Percentiles rank a stretch among this genome's conserved stretches.
Evolutionary conservation across 2,329 filamentous ascomycete species (phyloP).

Genomic region (Phaeosphaeria sp.): DNA sequence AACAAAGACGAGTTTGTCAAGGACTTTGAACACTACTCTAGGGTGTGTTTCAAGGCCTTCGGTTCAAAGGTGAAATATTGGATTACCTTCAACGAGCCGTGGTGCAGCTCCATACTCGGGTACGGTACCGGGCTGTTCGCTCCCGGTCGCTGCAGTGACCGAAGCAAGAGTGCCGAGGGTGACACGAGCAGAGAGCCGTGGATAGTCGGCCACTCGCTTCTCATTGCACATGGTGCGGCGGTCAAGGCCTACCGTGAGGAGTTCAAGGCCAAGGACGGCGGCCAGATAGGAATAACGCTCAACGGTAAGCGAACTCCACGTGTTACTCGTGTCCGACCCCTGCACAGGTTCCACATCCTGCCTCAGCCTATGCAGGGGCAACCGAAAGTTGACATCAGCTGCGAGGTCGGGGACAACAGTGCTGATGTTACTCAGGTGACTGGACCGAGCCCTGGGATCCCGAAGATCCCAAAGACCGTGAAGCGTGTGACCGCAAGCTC

Average conservation of each 20-base stretch:
- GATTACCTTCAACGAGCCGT: slow-evolving; percentile 92
- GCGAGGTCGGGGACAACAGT: slow-evolving; percentile 2
- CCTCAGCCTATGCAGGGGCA: slow-evolving; percentile 13
- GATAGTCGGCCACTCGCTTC: slow-evolving; percentile 80
- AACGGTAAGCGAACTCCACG: slow-evolving; percentile 64
- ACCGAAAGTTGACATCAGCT: slow-evolving; percentile 8
- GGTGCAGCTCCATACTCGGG: slow-evolving; percentile 81
- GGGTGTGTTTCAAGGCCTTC: slow-evolving; percentile 75
- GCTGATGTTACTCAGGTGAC: slow-evolving; percentile 62
- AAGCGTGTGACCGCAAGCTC: slow-evolving; percentile 79
- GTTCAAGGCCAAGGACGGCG: slow-evolving; percentile 74
- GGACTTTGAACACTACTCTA: slow-evolving; percentile 81
- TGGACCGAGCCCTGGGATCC: slow-evolving; percentile 84
- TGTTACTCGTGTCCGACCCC: slow-evolving; percentile 13
- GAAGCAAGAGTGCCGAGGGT: slow-evolving; percentile 71
- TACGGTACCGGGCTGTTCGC: slow-evolving; percentile 81
- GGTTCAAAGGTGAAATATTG: slow-evolving; percentile 80
- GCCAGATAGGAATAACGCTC: slow-evolving; percentile 85
- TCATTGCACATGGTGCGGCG: slow-evolving; percentile 79
- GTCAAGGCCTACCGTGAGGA: slow-evolving; percentile 84
- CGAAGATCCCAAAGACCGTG: slow-evolving; percentile 74
- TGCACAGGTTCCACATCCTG: slow-evolving; percentile 22
- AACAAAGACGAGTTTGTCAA: slow-evolving; percentile 82
- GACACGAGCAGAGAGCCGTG: slow-evolving; percentile 81
- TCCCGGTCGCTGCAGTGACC: slow-evolving; percentile 81